Conservation (phyloP, 2,329 filamentous ascomycete species). For the Ilyonectria destructans region DNA sequence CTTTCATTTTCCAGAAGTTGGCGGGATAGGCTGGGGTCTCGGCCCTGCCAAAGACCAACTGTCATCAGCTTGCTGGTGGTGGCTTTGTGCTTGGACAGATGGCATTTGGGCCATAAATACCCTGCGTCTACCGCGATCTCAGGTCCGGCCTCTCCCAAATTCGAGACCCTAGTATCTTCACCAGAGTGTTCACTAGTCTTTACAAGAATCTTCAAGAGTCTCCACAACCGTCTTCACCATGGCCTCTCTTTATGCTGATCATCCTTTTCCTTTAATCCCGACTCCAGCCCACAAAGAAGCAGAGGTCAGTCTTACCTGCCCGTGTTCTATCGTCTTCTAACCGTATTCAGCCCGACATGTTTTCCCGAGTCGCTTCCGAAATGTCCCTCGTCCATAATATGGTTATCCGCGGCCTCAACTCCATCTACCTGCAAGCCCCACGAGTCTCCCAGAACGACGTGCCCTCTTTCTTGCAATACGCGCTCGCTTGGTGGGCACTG, state of each 20-base stretch:
- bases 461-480: slow-evolving; percentile 49
- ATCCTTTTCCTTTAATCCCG: slow-evolving; percentile 21
- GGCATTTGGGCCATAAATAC: neutral
- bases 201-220: too few species aligned
- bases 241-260: slow-evolving; percentile 26
- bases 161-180: neutral
- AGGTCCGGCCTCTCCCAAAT: neutral
- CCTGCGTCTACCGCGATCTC: neutral
- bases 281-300: slow-evolving; percentile 17
- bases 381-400: slow-evolving; percentile 55
- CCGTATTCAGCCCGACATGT: slow-evolving; percentile 47
- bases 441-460: slow-evolving; percentile 52
- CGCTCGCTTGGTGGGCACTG: slow-evolving; percentile 46
- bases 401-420: slow-evolving; percentile 53
- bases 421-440: slow-evolving; percentile 55
- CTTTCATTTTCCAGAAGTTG: neutral
- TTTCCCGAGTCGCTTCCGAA: slow-evolving; percentile 47
- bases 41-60: too few species aligned
- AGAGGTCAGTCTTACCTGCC: neutral
- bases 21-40: neutral
- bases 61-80: too few species aligned
- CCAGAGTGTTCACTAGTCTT: too few species aligned
- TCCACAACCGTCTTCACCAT: neutral
- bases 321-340: neutral
- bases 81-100: neutral